These are phyloP conservation scores for Trichoderma gamsii DNA, from an alignment of 495 filamentous ascomycete species.

Conservation along the genomic window DNA sequence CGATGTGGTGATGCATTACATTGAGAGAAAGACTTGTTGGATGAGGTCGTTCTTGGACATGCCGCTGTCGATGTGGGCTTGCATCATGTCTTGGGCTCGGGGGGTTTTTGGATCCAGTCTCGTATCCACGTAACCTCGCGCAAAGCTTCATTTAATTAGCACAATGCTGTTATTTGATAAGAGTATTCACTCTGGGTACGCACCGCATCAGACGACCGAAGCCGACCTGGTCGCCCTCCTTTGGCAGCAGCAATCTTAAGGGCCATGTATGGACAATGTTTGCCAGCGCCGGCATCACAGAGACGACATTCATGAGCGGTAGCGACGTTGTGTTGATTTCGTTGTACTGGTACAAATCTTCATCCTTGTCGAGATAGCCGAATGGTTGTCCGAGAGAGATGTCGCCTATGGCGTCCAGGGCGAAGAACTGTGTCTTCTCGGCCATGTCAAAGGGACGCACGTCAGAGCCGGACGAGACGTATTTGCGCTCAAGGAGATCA, in stretches of 20 bases:
- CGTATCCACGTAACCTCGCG: constrained; percentile 23
- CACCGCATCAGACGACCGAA: constrained; percentile 24
- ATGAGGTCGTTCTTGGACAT: constrained; percentile 25
- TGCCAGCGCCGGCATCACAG: constrained; percentile 19
- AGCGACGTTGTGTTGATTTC: constrained; percentile 23
- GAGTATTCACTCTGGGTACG: too few species aligned
- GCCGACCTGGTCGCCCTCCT: constrained; percentile 26
- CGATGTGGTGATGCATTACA: constrained; percentile 50
- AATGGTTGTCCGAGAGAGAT: constrained; percentile 34
- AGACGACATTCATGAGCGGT: constrained; percentile 14
- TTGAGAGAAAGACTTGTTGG: constrained; percentile 27
- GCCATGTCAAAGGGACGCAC: constrained; percentile 40
- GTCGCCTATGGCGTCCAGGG: constrained; percentile 38
- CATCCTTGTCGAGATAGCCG: constrained; percentile 30
- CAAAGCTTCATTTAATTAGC: constrained; percentile 27
- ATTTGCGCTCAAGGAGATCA: constrained; percentile 37
- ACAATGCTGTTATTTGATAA: too few species aligned
- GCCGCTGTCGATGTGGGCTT: constrained; percentile 34
- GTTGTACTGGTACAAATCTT: constrained; percentile 29
- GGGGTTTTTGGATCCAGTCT: constrained; percentile 24
- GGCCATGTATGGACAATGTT: constrained; percentile 20
- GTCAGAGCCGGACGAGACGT: constrained; percentile 32
- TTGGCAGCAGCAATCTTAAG: constrained; percentile 20
- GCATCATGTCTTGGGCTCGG: constrained; percentile 30
- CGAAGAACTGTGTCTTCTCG: constrained; percentile 33